These are phyloP conservation scores for Sporobolomyces pararoseus DNA, from an alignment of 768 basidiomycete species.

Conservation along the genomic window DNA sequence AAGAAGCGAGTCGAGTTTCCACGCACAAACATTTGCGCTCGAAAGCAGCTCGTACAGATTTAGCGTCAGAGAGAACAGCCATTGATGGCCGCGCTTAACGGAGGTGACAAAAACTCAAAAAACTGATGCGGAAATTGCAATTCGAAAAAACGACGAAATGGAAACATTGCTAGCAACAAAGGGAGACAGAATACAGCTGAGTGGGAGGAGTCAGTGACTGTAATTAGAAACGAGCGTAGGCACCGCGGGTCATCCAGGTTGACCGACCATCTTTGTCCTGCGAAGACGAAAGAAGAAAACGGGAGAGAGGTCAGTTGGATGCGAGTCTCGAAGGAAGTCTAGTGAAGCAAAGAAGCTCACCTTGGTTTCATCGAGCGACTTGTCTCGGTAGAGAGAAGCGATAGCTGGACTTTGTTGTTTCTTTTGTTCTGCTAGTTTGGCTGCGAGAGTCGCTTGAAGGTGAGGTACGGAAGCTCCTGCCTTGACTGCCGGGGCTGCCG, in stretches of 20 bases:
- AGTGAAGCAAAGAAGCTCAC: background rate
- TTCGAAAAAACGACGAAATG: background rate
- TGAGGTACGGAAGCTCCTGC: slow-evolving; percentile 32
- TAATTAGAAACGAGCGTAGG: slow-evolving; percentile 33
- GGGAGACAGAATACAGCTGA: background rate
- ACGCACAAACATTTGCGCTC: too few species aligned
- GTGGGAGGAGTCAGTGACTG: background rate
- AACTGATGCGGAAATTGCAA: background rate
- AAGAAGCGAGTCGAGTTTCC: too few species aligned
- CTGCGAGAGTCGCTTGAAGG: slow-evolving; percentile 37
- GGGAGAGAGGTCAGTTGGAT: background rate
- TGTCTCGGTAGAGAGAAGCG: slow-evolving; percentile 36
- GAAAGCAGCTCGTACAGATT: too few species aligned
- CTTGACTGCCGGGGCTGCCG: slow-evolving; percentile 26
- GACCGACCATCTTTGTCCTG: slow-evolving; percentile 37
- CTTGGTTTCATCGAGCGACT: slow-evolving; percentile 33
- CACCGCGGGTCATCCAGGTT: slow-evolving; percentile 39
- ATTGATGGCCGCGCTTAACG: too few species aligned
- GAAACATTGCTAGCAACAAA: background rate
- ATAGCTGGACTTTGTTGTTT: slow-evolving; percentile 38
- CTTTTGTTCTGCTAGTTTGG: slow-evolving; percentile 42
- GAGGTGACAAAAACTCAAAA: background rate
- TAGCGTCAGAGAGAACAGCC: too few species aligned
- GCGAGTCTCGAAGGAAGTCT: background rate
- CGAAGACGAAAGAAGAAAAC: background rate